phyloP scores from a whole-genome alignment of 2,329 filamentous ascomycete genomes.

The Colletotrichum sp. region DNA sequence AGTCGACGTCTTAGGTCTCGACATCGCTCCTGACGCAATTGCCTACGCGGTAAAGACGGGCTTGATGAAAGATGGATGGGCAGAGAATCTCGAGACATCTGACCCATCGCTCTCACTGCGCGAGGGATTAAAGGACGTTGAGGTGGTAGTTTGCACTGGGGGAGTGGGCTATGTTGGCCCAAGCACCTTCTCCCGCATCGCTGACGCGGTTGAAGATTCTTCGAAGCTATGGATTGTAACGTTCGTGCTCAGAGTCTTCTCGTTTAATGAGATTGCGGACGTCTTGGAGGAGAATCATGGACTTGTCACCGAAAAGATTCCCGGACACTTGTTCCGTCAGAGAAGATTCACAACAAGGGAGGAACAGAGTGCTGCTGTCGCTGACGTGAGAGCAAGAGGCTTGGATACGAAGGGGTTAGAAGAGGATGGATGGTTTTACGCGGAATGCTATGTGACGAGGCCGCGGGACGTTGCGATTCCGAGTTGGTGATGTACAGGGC shows the following conservation, averaged over 20 bases:
- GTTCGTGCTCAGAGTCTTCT: conserved; percentile 5
- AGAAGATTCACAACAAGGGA: neutral
- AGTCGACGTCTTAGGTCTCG: neutral
- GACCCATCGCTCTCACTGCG: neutral
- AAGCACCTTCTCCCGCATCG: neutral
- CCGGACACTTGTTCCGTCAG: neutral
- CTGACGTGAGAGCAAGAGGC: neutral
- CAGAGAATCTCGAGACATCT: neutral
- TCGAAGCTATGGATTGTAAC: neutral
- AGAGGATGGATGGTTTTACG: conserved; percentile 4
- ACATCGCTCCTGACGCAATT: neutral
- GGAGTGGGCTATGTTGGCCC: conserved; percentile 1
- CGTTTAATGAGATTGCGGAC: neutral
- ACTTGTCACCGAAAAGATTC: neutral
- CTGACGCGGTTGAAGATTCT: neutral
- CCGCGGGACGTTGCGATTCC: neutral
- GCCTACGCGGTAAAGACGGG: neutral
- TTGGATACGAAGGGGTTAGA: neutral
- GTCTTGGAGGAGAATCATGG: neutral
- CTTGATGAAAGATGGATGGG: neutral
- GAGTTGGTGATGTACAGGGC: neutral
- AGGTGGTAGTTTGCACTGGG: neutral
- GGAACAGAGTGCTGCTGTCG: neutral
- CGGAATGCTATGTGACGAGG: conserved; percentile 3
- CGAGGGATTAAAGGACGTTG: neutral